phyloP scores from a whole-genome alignment of 306 rosid species.

The Casuarina cunninghamiana region DNA sequence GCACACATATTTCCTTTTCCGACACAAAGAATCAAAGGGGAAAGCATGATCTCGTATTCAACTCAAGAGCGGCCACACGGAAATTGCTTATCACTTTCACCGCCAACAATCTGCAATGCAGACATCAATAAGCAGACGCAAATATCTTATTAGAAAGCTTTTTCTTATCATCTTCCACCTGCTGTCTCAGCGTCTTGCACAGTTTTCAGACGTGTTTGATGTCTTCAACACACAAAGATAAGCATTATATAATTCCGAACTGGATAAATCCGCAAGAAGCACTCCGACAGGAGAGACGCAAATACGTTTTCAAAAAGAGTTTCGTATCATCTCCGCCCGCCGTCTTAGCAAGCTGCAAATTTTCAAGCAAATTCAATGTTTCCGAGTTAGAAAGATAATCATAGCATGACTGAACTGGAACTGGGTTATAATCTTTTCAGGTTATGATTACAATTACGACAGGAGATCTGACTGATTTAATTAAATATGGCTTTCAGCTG shows the following conservation, averaged over 20 bases:
- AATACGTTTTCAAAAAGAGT: neutral
- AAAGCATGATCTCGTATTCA: conserved; percentile 21
- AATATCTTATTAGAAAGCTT: conserved; percentile 1
- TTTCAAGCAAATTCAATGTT: neutral
- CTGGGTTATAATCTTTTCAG: neutral
- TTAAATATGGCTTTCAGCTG: no score
- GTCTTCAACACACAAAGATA: conserved; percentile 1
- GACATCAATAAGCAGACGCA: neutral
- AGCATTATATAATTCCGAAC: no score
- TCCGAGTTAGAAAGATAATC: neutral
- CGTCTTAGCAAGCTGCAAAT: neutral
- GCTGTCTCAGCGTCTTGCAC: conserved; percentile 1
- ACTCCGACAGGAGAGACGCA: no score
- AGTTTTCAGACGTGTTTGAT: neutral
- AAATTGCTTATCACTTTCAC: conserved; percentile 12
- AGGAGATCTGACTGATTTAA: neutral
- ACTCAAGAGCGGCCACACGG: conserved; percentile 16
- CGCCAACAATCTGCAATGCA: neutral
- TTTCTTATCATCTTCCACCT: conserved; percentile 11
- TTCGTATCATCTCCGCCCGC: neutral
- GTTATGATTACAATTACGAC: neutral
- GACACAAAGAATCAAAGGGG: neutral
- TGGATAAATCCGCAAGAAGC: no score
- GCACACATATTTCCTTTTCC: conserved; percentile 16
- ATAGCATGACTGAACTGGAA: neutral